Evolutionary conservation across 768 basidiomycete genomes (phyloP).

Genomic region (Mycena rosella): DNA sequence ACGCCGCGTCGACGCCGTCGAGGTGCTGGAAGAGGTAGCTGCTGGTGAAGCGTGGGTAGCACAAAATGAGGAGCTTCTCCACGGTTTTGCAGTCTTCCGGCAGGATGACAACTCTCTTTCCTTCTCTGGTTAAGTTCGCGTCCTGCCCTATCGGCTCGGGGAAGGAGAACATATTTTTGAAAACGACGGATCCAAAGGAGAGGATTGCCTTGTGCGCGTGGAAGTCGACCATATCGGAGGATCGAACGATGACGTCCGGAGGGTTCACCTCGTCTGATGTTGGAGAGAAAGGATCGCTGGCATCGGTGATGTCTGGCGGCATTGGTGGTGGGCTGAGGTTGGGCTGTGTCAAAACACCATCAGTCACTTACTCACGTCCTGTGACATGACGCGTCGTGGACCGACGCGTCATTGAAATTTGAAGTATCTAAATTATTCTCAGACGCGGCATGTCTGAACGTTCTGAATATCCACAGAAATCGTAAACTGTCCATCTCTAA

Average conservation of each 20-base stretch:
- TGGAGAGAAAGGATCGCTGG: constrained; percentile 26
- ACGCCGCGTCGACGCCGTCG: constrained; percentile 48
- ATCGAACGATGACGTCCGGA: constrained; percentile 56
- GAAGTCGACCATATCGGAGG: constrained; percentile 53
- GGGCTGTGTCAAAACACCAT: background rate
- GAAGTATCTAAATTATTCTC: no score
- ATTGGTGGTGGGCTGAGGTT: background rate
- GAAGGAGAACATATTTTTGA: constrained; percentile 44
- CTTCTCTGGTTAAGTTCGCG: constrained; percentile 43
- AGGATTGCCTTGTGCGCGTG: constrained; percentile 58
- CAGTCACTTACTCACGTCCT: background rate
- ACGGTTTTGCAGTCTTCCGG: constrained; percentile 49
- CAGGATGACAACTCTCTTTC: constrained; percentile 48
- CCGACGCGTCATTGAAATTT: no score
- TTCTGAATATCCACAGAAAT: no score
- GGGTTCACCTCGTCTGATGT: constrained; percentile 39
- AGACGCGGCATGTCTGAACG: no score
- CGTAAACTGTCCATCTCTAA: no score
- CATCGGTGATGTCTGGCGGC: constrained; percentile 13
- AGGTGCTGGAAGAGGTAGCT: constrained; percentile 33
- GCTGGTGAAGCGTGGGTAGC: constrained; percentile 46
- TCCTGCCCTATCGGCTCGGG: constrained; percentile 40
- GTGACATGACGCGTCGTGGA: no score
- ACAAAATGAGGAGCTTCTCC: constrained; percentile 49
- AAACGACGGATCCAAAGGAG: constrained; percentile 55